phyloP scores from a whole-genome alignment of 208 protist genomes.

The Leishmania arabica region DNA sequence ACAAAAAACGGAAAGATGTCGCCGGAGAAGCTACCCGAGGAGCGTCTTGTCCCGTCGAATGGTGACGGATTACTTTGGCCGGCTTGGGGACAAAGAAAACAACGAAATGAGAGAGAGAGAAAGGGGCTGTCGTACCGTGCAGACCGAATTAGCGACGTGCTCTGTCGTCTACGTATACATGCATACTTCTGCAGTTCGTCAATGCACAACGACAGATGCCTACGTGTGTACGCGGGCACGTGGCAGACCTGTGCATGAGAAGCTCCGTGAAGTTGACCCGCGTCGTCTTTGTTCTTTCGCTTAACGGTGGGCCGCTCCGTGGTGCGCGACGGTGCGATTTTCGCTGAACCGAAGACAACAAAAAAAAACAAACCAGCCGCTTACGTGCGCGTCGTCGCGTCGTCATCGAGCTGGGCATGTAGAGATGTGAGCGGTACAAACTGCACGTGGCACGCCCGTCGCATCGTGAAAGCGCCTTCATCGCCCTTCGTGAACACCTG shows the following conservation, averaged over 20 bases:
- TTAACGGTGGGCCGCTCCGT: background rate
- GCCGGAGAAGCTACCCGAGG: background rate
- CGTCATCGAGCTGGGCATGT: conserved; percentile 37
- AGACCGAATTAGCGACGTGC: background rate
- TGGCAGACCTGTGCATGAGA: background rate
- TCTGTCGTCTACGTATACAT: background rate
- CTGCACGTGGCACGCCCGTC: conserved; percentile 39
- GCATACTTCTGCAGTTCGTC: background rate
- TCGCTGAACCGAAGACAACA: background rate
- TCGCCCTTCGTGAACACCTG: conserved; percentile 65
- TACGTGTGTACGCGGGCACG: background rate
- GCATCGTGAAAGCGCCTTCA: conserved; percentile 46
- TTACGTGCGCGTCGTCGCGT: background rate
- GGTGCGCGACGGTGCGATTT: background rate
- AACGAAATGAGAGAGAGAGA: background rate
- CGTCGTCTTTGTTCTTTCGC: background rate
- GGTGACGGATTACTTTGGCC: background rate
- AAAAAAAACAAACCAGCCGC: background rate
- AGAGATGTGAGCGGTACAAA: conserved; percentile 88
- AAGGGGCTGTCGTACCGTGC: background rate
- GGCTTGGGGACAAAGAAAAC: background rate
- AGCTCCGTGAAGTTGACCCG: background rate
- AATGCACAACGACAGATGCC: background rate
- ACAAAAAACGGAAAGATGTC: background rate
- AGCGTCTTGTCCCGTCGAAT: background rate